phyloP scores from a whole-genome alignment of 2,329 filamentous ascomycete genomes.

The Botrytis deweyae region DNA sequence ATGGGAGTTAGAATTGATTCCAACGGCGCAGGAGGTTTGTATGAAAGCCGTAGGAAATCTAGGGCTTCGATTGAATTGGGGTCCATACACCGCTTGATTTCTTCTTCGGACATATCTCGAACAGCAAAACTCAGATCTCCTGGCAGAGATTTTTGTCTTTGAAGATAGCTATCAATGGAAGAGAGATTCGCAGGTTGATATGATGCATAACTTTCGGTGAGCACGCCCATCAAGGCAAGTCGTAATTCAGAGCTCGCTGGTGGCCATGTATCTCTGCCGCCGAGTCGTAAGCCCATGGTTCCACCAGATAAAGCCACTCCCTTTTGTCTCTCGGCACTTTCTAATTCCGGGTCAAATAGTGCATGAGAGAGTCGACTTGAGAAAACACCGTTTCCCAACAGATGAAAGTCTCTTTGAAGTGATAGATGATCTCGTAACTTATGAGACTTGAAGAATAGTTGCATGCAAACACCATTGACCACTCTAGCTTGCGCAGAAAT shows the following conservation, averaged over 20 bases:
- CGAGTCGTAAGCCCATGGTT: conserved; percentile 78
- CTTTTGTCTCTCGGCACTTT: conserved; percentile 70
- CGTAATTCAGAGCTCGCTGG: conserved; percentile 92
- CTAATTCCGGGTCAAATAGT: conserved; percentile 80
- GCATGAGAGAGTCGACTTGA: conserved; percentile 76
- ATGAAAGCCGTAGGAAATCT: conserved; percentile 89
- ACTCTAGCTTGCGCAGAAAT: conserved; percentile 72
- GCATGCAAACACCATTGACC: conserved; percentile 74
- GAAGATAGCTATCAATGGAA: conserved; percentile 38
- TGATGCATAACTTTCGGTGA: conserved; percentile 68
- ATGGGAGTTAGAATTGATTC: conserved; percentile 69
- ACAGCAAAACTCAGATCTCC: conserved; percentile 80
- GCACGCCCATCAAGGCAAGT: conserved; percentile 80
- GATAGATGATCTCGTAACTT: conserved; percentile 69
- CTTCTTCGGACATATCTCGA: conserved; percentile 72
- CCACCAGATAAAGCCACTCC: conserved; percentile 69
- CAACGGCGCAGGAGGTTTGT: conserved; percentile 72
- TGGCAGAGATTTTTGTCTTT: conserved; percentile 49
- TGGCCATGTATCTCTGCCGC: conserved; percentile 82
- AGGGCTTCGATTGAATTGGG: conserved; percentile 80
- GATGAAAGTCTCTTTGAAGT: conserved; percentile 75
- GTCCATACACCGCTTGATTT: conserved; percentile 81
- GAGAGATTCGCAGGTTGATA: conserved; percentile 30
- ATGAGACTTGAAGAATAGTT: conserved; percentile 73
- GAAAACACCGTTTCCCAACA: conserved; percentile 83